phyloP scores from a whole-genome alignment of 352 stramenopile genomes.

The Phytophthora rubi region DNA sequence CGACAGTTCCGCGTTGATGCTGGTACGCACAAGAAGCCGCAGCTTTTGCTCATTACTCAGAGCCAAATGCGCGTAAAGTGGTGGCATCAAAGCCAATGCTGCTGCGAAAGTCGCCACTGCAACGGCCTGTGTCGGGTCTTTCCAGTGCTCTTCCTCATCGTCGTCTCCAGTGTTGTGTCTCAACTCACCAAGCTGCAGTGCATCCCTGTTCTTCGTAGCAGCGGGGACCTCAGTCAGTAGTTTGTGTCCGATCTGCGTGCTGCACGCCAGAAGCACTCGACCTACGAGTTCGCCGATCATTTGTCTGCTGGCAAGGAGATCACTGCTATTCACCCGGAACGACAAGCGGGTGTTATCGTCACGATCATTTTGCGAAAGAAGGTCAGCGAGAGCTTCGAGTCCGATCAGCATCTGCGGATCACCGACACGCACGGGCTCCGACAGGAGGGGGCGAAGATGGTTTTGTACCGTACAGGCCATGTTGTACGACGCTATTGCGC shows the following conservation, averaged over 20 bases:
- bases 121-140: conserved; percentile 58
- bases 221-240: conserved; percentile 41
- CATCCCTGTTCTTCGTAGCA: conserved; percentile 7
- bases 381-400: conserved; percentile 48
- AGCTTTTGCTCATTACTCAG: conserved; percentile 74
- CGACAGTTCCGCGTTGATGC: conserved; percentile 49
- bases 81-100: conserved; percentile 46
- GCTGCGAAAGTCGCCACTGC: conserved; percentile 60
- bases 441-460: conserved; percentile 63
- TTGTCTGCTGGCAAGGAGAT: conserved; percentile 33
- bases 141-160: conserved; percentile 27
- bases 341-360: neutral
- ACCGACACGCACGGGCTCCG: conserved; percentile 65
- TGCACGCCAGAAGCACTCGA: conserved; percentile 75
- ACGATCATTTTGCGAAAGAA: conserved; percentile 19
- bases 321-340: conserved; percentile 47
- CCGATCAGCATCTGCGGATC: conserved; percentile 81
- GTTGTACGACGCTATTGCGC: conserved; percentile 73
- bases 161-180: conserved; percentile 9
- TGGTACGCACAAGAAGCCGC: conserved; percentile 55
- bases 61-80: conserved; percentile 53
- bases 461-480: conserved; percentile 72
- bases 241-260: conserved; percentile 64
- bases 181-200: neutral
- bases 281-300: conserved; percentile 65